A percentile compares a stretch with the other conserved stretches of the same genome.
Conservation (phyloP, 345 rosid genomes). For the Ceriops tagal region DNA sequence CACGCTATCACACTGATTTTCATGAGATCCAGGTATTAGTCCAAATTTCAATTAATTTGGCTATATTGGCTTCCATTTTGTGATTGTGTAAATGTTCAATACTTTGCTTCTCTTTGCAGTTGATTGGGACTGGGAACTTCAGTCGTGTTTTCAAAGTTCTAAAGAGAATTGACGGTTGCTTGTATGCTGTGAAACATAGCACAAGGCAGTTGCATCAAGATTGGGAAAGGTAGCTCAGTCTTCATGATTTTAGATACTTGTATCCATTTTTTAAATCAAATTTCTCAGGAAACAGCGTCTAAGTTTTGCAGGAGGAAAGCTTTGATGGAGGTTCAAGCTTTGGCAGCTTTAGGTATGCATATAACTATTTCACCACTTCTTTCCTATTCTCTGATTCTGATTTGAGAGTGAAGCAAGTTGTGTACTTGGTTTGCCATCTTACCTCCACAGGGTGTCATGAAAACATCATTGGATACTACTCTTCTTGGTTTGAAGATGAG, state of each 20-base stretch:
- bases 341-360: slow-evolving; percentile 83
- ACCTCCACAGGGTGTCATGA: slow-evolving; percentile 64
- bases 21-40: slow-evolving; percentile 83
- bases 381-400: not conserved
- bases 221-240: slow-evolving; percentile 56
- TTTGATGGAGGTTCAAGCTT: slow-evolving; percentile 97
- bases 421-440: slow-evolving; percentile 9
- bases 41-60: not conserved
- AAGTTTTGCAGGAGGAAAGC: slow-evolving; percentile 71
- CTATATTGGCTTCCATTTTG: not conserved
- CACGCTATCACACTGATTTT: slow-evolving; percentile 87
- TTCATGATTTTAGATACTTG: slow-evolving; percentile 1
- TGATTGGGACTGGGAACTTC: slow-evolving; percentile 86
- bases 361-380: not conserved
- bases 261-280: slow-evolving; percentile 2
- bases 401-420: slow-evolving; percentile 1
- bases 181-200: slow-evolving; percentile 86
- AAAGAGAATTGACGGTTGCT: slow-evolving; percentile 93
- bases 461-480: slow-evolving; percentile 75
- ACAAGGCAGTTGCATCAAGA: slow-evolving; percentile 65
- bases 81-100: not conserved
- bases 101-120: slow-evolving; percentile 39
- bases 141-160: slow-evolving; percentile 82
- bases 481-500: slow-evolving; percentile 94
- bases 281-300: slow-evolving; percentile 8